A percentile compares a stretch with the other conserved stretches of the same genome.
Evolutionary conservation across 148 eudicot species (phyloP).

Genomic region (Amaranthus hypochondriacus): DNA sequence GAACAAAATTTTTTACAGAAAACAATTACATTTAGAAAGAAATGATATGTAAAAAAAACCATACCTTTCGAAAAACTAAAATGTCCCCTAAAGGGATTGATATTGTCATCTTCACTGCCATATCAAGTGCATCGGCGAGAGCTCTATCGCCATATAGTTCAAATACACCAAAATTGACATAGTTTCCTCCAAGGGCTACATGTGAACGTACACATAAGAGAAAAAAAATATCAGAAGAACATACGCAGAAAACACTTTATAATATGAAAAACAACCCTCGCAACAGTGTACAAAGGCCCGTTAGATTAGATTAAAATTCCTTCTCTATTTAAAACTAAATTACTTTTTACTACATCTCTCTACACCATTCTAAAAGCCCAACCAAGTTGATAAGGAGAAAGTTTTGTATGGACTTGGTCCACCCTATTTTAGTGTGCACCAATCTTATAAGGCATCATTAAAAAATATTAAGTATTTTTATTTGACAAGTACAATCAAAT

Average conservation of each 20-base stretch:
- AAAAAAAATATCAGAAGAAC: not conserved
- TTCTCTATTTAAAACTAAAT: not conserved
- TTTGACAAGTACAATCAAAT: no score
- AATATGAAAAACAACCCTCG: not conserved
- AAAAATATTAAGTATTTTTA: no score
- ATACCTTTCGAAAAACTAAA: conserved; percentile 87
- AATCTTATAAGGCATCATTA: no score
- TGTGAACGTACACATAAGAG: conserved; percentile 16
- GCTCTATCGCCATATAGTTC: conserved; percentile 98
- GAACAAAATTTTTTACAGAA: no score
- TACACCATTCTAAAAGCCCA: not conserved
- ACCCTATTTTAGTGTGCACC: no score
- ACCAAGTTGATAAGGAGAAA: not conserved
- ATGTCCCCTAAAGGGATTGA: conserved; percentile 85
- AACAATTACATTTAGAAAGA: not conserved
- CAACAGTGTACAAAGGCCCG: not conserved
- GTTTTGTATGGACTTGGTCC: no score
- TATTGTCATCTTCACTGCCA: conserved; percentile 79
- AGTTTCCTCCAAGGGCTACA: conserved; percentile 93
- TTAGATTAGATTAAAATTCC: not conserved
- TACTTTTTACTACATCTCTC: not conserved
- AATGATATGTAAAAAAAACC: not conserved
- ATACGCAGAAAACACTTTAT: not conserved
- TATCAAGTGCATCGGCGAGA: conserved; percentile 87
- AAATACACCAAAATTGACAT: conserved; percentile 96